These are phyloP conservation scores for Microdochium bolleyi DNA, from an alignment of 2,329 filamentous ascomycete species.

Conservation along the genomic window DNA sequence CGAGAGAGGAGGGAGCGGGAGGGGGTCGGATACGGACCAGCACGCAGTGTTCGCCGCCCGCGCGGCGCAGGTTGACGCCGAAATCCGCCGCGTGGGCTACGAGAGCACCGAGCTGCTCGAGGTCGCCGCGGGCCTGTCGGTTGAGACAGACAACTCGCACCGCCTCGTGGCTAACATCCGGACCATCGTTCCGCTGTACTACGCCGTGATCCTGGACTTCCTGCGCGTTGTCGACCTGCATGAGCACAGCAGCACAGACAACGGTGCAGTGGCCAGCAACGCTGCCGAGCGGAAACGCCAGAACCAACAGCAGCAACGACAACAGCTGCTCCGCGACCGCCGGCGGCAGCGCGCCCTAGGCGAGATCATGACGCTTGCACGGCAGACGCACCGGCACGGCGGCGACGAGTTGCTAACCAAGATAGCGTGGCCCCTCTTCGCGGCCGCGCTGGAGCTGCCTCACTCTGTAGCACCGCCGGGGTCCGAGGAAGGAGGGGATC, in stretches of 20 bases:
- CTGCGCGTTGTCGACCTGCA: slow-evolving; percentile 10
- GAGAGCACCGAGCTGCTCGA: slow-evolving; percentile 16
- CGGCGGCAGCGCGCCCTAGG: not conserved
- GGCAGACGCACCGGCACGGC: slow-evolving; percentile 21
- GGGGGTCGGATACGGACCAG: too few relatives aligned
- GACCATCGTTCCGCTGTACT: slow-evolving; percentile 23
- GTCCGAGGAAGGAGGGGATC: not conserved
- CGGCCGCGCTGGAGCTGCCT: slow-evolving; percentile 25
- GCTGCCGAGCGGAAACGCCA: too few relatives aligned
- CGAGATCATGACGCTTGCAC: slow-evolving; percentile 21
- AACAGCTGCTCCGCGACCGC: not conserved
- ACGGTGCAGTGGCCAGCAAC: too few relatives aligned
- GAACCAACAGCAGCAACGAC: too few relatives aligned
- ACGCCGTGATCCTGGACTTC: slow-evolving; percentile 23
- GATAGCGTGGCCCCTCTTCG: slow-evolving; percentile 24
- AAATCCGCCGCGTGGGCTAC: slow-evolving; percentile 11
- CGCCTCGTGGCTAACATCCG: slow-evolving; percentile 24
- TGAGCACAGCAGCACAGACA: not conserved
- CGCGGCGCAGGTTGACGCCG: slow-evolving; percentile 8
- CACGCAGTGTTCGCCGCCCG: slow-evolving; percentile 11
- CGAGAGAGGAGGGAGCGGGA: not conserved
- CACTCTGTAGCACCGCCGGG: too few relatives aligned
- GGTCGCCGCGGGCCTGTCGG: slow-evolving; percentile 14
- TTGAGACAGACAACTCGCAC: slow-evolving; percentile 15
- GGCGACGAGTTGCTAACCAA: slow-evolving; percentile 21